Conservation (phyloP, 148 eudicot species). For the Diospyros lotus region DNA sequence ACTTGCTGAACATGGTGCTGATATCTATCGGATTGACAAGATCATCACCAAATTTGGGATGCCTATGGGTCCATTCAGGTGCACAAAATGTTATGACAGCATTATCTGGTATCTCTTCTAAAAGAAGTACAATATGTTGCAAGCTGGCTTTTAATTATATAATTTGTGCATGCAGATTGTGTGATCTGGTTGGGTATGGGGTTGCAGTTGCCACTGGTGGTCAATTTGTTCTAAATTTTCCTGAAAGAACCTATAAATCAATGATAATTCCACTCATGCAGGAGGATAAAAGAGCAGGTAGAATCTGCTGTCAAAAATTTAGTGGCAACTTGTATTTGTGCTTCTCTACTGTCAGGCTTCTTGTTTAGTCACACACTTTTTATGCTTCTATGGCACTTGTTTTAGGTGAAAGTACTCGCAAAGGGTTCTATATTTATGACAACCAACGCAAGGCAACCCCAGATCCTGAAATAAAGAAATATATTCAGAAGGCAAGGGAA, state of each 20-base stretch:
- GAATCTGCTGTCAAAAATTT: constrained; percentile 2
- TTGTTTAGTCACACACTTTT: background rate
- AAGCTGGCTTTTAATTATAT: background rate
- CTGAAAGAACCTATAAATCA: constrained; percentile 83
- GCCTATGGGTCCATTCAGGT: constrained; percentile 99
- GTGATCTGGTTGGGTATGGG: constrained; percentile 93
- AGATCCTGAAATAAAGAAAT: constrained; percentile 78
- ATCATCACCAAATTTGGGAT: constrained; percentile 86
- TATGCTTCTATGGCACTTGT: constrained; percentile 8
- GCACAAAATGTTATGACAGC: background rate
- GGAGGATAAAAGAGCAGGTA: constrained; percentile 97
- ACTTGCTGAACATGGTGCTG: constrained; percentile 79
- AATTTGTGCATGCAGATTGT: constrained; percentile 43
- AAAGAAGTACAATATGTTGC: background rate
- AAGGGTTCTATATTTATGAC: constrained; percentile 81
- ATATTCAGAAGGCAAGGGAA: constrained; percentile 76
- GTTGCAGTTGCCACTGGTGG: constrained; percentile 77
- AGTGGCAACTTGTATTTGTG: background rate
- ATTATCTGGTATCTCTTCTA: background rate
- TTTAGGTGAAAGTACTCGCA: constrained; percentile 85
- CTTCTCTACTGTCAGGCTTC: background rate
- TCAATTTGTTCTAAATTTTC: constrained; percentile 70
- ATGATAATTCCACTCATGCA: constrained; percentile 85
- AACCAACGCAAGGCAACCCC: constrained; percentile 80
- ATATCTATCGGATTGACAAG: constrained; percentile 71